These are phyloP conservation scores for Cucumis sativus DNA, from an alignment of 306 rosid genomes.

Conservation along the genomic window DNA sequence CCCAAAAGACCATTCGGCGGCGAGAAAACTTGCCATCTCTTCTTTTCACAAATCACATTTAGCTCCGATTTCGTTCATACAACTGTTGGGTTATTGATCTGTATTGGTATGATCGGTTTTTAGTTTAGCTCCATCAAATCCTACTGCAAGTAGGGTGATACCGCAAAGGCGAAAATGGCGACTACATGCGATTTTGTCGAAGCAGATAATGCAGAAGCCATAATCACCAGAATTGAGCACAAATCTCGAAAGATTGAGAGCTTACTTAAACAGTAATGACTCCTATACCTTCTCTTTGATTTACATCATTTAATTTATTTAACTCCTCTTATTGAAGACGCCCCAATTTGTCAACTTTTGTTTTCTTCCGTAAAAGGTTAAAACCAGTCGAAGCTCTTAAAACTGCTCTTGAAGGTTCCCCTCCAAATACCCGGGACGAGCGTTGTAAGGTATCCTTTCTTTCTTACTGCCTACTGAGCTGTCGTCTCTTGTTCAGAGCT, in stretches of 20 bases:
- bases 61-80: not conserved
- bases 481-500: not conserved
- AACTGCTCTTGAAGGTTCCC: slow-evolving; percentile 96
- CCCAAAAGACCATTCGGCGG: too few species aligned
- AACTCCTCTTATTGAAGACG: not conserved
- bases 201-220: slow-evolving; percentile 89
- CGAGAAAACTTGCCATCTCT: too few species aligned
- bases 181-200: slow-evolving; percentile 45
- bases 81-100: not conserved
- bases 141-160: not conserved
- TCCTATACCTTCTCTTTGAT: not conserved
- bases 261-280: slow-evolving; percentile 70
- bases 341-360: not conserved
- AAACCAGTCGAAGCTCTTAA: slow-evolving; percentile 83
- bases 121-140: not conserved
- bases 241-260: slow-evolving; percentile 90
- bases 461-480: not conserved
- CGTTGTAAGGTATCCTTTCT: slow-evolving; percentile 64
- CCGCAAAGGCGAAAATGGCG: slow-evolving; percentile 30
- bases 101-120: not conserved
- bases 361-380: slow-evolving; percentile 33
- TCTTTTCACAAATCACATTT: too few species aligned
- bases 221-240: slow-evolving; percentile 84
- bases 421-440: slow-evolving; percentile 72
- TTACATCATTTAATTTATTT: not conserved